These are phyloP conservation scores for Dioscorea alata DNA, from an alignment of 106 monocot genomes.

Conservation along the genomic window DNA sequence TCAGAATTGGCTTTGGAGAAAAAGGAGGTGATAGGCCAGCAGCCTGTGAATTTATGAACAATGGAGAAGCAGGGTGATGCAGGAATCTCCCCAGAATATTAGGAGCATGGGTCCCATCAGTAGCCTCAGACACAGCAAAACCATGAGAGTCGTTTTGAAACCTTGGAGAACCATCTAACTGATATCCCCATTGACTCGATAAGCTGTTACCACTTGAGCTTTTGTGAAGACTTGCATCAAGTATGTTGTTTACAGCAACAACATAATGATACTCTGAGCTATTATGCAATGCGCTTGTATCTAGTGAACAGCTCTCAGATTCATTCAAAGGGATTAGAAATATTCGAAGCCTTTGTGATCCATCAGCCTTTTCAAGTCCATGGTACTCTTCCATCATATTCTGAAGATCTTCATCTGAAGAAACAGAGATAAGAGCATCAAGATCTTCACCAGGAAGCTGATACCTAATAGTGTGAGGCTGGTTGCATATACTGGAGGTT, in stretches of 20 bases:
- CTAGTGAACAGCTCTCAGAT: constrained; percentile 38
- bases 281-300: constrained; percentile 28
- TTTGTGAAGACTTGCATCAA: constrained; percentile 42
- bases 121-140: constrained; percentile 17
- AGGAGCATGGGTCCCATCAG: constrained; percentile 15
- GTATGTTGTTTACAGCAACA: constrained; percentile 78
- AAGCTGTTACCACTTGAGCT: constrained; percentile 53
- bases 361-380: constrained; percentile 53
- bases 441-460: constrained; percentile 95
- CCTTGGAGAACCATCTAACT: constrained; percentile 37
- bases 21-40: constrained; percentile 29
- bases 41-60: constrained; percentile 18
- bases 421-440: constrained; percentile 90
- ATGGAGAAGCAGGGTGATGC: constrained; percentile 17
- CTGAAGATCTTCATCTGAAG: constrained; percentile 90
- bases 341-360: constrained; percentile 58
- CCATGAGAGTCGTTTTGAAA: constrained; percentile 30
- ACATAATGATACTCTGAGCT: constrained; percentile 66
- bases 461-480: constrained; percentile 82
- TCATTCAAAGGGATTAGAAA: constrained; percentile 69
- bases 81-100: constrained; percentile 7
- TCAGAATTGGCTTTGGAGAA: constrained; percentile 25
- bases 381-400: constrained; percentile 94
- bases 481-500: constrained; percentile 56
- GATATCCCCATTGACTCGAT: constrained; percentile 35